Conservation (phyloP, 768 basidiomycete genomes). For the Lentinus tigrinus region DNA sequence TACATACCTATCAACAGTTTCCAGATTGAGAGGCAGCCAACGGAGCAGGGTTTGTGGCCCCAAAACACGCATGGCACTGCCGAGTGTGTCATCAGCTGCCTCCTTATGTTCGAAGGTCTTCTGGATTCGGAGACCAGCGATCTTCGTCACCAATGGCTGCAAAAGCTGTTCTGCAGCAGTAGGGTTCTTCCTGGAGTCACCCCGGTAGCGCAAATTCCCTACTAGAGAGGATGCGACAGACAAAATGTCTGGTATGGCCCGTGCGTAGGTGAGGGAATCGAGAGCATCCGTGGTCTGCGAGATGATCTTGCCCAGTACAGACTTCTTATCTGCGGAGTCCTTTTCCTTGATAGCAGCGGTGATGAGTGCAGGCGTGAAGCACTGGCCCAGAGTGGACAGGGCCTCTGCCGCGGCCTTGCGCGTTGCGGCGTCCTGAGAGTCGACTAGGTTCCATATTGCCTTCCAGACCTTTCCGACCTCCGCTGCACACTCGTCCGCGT, state of each 20-base stretch:
- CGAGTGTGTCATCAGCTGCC: constrained; percentile 74
- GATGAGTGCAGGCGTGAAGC: constrained; percentile 68
- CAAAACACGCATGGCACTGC: constrained; percentile 78
- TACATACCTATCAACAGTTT: constrained; percentile 73
- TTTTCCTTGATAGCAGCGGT: constrained; percentile 47
- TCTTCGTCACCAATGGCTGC: constrained; percentile 62
- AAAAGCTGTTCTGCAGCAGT: constrained; percentile 72
- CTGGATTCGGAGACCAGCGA: constrained; percentile 72
- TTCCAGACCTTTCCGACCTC: constrained; percentile 73
- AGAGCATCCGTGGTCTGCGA: constrained; percentile 64
- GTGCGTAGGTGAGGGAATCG: constrained; percentile 69
- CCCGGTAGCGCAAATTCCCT: constrained; percentile 53
- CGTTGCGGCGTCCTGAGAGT: constrained; percentile 58
- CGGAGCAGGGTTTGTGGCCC: constrained; percentile 80
- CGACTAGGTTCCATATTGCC: constrained; percentile 73
- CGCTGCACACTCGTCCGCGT: constrained; percentile 47
- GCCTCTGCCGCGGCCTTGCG: constrained; percentile 65
- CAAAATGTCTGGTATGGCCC: constrained; percentile 79
- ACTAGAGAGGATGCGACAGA: constrained; percentile 70
- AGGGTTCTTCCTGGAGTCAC: constrained; percentile 37
- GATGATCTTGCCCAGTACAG: constrained; percentile 63
- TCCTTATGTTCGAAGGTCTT: constrained; percentile 92
- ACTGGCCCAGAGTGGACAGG: constrained; percentile 62
- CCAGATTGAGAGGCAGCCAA: constrained; percentile 81
- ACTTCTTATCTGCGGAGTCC: constrained; percentile 41